phyloP scores from a whole-genome alignment of 148 eudicot species.

The Selenicereus undatus region DNA sequence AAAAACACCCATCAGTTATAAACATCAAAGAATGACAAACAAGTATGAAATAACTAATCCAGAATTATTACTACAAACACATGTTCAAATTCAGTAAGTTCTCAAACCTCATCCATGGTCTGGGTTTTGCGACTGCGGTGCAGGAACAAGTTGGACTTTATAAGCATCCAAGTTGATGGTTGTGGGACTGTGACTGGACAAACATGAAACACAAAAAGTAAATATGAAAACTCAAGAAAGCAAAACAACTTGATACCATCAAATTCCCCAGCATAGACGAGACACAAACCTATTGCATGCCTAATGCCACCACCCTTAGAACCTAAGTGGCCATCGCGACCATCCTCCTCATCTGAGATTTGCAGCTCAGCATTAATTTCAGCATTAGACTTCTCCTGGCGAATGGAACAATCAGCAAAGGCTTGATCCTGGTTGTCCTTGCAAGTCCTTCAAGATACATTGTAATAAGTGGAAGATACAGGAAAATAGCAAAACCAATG shows the following conservation, averaged over 20 bases:
- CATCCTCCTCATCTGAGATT: conserved; percentile 92
- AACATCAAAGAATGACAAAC: background rate
- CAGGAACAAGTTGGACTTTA: conserved; percentile 76
- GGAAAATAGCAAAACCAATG: background rate
- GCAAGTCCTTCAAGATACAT: conserved; percentile 62
- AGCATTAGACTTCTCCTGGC: conserved; percentile 89
- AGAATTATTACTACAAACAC: too few species aligned
- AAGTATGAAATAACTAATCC: too few species aligned
- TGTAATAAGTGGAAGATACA: background rate
- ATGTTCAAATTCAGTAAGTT: background rate
- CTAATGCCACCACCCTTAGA: conserved; percentile 36
- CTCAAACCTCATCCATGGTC: conserved; percentile 80
- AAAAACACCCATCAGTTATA: background rate
- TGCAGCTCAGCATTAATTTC: conserved; percentile 89
- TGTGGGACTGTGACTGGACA: conserved; percentile 41
- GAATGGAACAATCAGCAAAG: conserved; percentile 82
- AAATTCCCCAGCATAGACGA: conserved; percentile 17
- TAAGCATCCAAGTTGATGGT: conserved; percentile 69
- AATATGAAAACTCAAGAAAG: conserved; percentile 6
- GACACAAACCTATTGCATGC: conserved; percentile 49
- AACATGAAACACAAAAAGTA: conserved; percentile 6
- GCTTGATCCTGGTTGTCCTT: conserved; percentile 76
- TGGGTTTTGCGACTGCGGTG: conserved; percentile 82
- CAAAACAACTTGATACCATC: conserved; percentile 3
- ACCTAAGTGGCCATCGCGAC: conserved; percentile 32